Evolutionary conservation across 495 filamentous ascomycete species (phyloP).

Genomic region (Rhypophila decipiens): DNA sequence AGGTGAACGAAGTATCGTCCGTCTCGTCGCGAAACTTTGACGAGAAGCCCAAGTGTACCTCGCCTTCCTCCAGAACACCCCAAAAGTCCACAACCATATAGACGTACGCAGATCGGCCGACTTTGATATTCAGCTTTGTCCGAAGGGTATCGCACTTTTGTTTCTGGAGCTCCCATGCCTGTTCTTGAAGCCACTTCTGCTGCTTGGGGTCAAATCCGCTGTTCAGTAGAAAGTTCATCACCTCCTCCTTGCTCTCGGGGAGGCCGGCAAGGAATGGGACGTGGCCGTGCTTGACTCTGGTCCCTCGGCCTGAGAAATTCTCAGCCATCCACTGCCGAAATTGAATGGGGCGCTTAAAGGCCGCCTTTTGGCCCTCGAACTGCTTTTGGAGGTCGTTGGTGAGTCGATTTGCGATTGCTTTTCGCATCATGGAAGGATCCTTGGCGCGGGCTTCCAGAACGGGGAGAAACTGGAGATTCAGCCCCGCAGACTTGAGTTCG

Average conservation of each 20-base stretch:
- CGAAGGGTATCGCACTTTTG: constrained; percentile 50
- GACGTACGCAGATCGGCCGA: constrained; percentile 68
- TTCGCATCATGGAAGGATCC: constrained; percentile 39
- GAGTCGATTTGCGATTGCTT: constrained; percentile 54
- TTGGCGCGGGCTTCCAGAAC: constrained; percentile 66
- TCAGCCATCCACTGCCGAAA: constrained; percentile 54
- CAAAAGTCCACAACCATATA: constrained; percentile 80
- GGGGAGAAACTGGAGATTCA: constrained; percentile 73
- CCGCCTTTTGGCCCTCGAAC: constrained; percentile 52
- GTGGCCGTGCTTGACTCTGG: constrained; percentile 25
- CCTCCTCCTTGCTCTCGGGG: constrained; percentile 46
- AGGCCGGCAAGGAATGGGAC: constrained; percentile 45
- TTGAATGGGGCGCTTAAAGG: constrained; percentile 42
- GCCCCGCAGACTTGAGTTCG: constrained; percentile 52
- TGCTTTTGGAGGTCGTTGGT: constrained; percentile 52
- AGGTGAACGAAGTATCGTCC: constrained; percentile 49
- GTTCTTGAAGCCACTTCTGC: constrained; percentile 53
- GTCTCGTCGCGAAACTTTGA: constrained; percentile 48
- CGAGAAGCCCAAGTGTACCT: constrained; percentile 79
- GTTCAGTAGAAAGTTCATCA: constrained; percentile 50
- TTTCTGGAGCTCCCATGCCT: constrained; percentile 48
- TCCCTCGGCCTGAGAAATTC: constrained; percentile 27
- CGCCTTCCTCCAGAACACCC: constrained; percentile 60
- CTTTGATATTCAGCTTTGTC: constrained; percentile 60
- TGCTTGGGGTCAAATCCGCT: constrained; percentile 59